phyloP scores from a whole-genome alignment of 164 flowering plant genomes.

The Tetracentron sinense region DNA sequence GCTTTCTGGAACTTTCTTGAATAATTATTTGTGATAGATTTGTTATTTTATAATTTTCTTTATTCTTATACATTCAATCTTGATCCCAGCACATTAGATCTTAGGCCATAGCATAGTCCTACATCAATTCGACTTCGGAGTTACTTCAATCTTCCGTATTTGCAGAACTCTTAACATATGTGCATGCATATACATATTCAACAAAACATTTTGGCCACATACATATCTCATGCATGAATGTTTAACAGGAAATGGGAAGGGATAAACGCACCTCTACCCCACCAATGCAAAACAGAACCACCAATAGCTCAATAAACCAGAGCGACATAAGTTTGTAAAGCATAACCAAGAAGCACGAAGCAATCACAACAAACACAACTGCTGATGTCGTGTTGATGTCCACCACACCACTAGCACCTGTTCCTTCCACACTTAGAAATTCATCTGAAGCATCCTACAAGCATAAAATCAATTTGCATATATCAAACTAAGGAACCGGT shows the following conservation, averaged over 20 bases:
- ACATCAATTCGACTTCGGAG: too few species aligned
- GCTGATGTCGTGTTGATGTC: slow-evolving; percentile 84
- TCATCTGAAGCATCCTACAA: slow-evolving; percentile 82
- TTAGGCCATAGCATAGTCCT: too few species aligned
- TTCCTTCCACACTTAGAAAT: slow-evolving; percentile 28
- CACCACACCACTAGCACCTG: slow-evolving; percentile 55
- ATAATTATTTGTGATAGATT: too few species aligned
- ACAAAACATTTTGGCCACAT: background rate
- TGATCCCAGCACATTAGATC: too few species aligned
- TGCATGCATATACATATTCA: background rate
- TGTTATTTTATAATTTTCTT: too few species aligned
- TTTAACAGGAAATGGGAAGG: background rate
- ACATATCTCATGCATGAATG: background rate
- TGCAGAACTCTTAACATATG: background rate
- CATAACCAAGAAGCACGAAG: slow-evolving; percentile 85
- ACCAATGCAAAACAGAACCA: slow-evolving; percentile 95
- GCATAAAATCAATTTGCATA: slow-evolving; percentile 7
- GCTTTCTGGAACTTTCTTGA: too few species aligned
- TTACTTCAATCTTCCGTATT: too few species aligned
- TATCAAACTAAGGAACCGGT: background rate
- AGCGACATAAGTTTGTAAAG: slow-evolving; percentile 93
- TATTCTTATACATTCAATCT: too few species aligned
- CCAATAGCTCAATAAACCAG: slow-evolving; percentile 89
- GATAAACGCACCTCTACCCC: slow-evolving; percentile 77
- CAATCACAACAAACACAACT: slow-evolving; percentile 73